A percentile compares a stretch with the other conserved stretches of the same genome.
Conservation (phyloP, 163 green algal genomes). For the Chlorella variabilis region DNA sequence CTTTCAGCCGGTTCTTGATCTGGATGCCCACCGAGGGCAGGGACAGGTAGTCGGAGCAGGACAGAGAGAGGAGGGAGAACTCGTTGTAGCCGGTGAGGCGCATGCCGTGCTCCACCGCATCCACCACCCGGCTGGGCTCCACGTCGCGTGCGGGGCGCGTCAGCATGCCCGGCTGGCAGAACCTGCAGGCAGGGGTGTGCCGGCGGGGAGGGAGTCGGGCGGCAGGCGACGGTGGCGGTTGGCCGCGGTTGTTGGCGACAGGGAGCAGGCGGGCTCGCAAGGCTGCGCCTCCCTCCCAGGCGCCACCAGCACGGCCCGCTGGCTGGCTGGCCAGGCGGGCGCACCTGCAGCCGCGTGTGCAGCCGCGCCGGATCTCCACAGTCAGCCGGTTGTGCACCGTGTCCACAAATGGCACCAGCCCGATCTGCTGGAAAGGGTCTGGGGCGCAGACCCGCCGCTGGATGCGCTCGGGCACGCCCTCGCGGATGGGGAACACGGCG, state of each 20-base stretch:
- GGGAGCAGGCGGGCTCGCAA: too few relatives aligned
- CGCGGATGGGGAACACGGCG: conserved; percentile 66
- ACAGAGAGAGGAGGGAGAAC: conserved; percentile 77
- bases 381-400: conserved; percentile 75
- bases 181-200: conserved; percentile 58
- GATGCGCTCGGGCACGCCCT: conserved; percentile 65
- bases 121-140: conserved; percentile 67
- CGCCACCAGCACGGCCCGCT: too few relatives aligned
- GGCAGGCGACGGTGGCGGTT: not conserved
- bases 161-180: conserved; percentile 82
- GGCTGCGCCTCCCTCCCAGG: too few relatives aligned
- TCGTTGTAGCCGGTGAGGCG: conserved; percentile 73
- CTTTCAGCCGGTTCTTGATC: conserved; percentile 78
- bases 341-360: conserved; percentile 71
- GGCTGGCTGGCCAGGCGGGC: not conserved
- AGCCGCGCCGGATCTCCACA: conserved; percentile 77
- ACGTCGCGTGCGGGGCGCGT: conserved; percentile 75
- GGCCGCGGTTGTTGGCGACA: too few relatives aligned
- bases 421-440: conserved; percentile 77
- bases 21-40: conserved; percentile 69
- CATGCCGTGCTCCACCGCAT: conserved; percentile 76
- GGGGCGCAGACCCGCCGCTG: conserved; percentile 63
- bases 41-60: conserved; percentile 76
- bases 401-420: conserved; percentile 73
- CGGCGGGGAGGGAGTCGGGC: too few relatives aligned